Evolutionary conservation across 1,284 basidiomycete species (phyloP), one percentile per base, ranked within the genome.

Genomic region (Golubevia sp.): DNA sequence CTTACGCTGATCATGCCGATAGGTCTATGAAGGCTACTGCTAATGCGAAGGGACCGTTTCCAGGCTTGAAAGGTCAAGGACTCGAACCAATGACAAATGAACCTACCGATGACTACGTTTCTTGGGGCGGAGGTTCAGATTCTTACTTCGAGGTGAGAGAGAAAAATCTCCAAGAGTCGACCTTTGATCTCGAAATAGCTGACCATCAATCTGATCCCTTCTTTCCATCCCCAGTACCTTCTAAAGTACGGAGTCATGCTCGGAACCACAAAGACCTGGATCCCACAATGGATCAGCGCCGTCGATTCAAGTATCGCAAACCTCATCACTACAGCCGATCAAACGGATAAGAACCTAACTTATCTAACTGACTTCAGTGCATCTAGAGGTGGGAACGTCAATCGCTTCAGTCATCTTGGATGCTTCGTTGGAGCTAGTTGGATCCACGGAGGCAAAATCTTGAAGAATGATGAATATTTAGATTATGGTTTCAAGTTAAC

Each of bases 111-210:
- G 68, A 71, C 55, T 79, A 73, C 48, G 69, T 77, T 15, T 75
- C 75, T 2, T 78, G 71, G 69, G 76, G 74, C n/a, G 76, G 76
- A 4, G 77, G 76, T 21, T 67, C 67, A 30, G 77, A 78, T 59
- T 65, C 61, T 15, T 80, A 71, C 61, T 80, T 73, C 56, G 77
- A 78, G 62, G 58, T 56, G 44, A 44, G 34, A n/a, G n/a, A n/a
- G n/a, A n/a, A n/a, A n/a, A n/a, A n/a, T n/a, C 20, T 44, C 18
- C 18, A 8, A 44, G 11, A 13, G 38, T 13, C 11, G 38, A 44
- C 38, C 38, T 44, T 44, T 44, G 38, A 44, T n/a, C n/a, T n/a
- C n/a, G n/a, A n/a, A n/a, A n/a, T n/a, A n/a, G 38, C 11, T 8
- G 18, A 44, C 18, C 38, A 44, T 13, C 38, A 44, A 13, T 44